Base-by-base conservation (phyloP, 2,329 filamentous ascomycete species). In the Juglanconis sp. region DNA sequence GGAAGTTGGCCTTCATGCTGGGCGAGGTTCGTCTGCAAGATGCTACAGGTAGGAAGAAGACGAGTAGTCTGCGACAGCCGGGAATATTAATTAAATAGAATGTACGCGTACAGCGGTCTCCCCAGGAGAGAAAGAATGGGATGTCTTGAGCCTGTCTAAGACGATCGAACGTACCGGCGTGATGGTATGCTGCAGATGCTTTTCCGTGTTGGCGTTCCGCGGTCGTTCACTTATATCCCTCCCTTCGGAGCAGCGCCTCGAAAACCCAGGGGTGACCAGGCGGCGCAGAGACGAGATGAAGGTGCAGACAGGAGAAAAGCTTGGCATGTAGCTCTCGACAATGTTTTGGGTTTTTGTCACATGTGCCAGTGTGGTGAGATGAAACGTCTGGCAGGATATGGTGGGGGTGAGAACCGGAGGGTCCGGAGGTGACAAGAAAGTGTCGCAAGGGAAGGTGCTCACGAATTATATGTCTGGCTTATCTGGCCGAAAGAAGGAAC, bases 1-100 rank as follows among this genome's bases (percentile, higher is more conserved):
- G 44, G 34, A 31, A 36, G 15, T 34, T n/a, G 42, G 61, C 48
- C 54, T 59, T 63, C 61, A 63, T 63, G 32, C n/a, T 55, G 51
- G 50, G 54, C 52, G 44, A 50, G 30, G 15, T 35, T 38, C 10
- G 53, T 5, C 9, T 35, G 44, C 30, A 17, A n/a, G 36, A 7
- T 34, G 44, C 13, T n/a, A 35, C 24, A 36, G 13, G 11, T 9
- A 24, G 34, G 34, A 15, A 42, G 42, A 40, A 47, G 40, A 36
- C 11, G 24, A 17, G n/a, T 9, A 5, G 48, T 17, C 8, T 9
- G 6, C 11, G 5, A 55, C 35, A 56, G 30, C 8, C 17, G 34
- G 42, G 31, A 8, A 47, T 36, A 48, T 8, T n/a, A 10, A 31
- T 42, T 57, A 34, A 55, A 36, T 35, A 8, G n/a, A 42, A 42